Conservation (phyloP, 352 stramenopile genomes). For the Phytophthora macrochlamydospora region DNA sequence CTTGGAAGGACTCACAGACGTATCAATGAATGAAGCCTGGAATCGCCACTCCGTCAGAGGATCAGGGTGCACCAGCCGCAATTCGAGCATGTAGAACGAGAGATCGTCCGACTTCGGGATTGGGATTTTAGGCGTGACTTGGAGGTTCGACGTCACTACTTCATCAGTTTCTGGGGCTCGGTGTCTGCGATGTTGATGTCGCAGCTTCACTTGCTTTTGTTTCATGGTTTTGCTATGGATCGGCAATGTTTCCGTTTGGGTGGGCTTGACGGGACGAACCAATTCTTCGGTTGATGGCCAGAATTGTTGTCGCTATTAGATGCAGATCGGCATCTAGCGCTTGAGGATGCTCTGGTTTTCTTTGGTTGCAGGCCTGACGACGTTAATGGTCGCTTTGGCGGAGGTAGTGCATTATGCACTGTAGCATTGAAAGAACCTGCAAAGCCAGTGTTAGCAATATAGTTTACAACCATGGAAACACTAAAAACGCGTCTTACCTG, state of each 20-base stretch:
- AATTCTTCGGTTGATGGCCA: conserved; percentile 26
- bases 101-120: conserved; percentile 34
- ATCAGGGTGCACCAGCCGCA: conserved; percentile 49
- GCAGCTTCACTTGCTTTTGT: background rate
- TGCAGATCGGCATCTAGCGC: conserved; percentile 15
- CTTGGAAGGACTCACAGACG: conserved; percentile 26
- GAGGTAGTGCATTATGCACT: conserved; percentile 25
- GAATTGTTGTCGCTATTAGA: conserved; percentile 3
- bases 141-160: background rate
- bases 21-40: conserved; percentile 50
- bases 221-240: background rate
- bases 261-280: conserved; percentile 26
- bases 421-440: conserved; percentile 13
- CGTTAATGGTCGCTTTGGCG: conserved; percentile 25
- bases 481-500: conserved; percentile 8
- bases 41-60: conserved; percentile 49
- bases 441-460: background rate
- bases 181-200: background rate
- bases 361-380: conserved; percentile 15
- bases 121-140: background rate
- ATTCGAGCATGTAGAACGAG: conserved; percentile 59
- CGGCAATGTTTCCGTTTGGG: conserved; percentile 18
- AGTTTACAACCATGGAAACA: background rate
- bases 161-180: background rate
- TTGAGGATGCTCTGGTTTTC: conserved; percentile 21